Base-by-base conservation (phyloP, 2,329 filamentous ascomycete species). In the Exophiala viscosa region DNA sequence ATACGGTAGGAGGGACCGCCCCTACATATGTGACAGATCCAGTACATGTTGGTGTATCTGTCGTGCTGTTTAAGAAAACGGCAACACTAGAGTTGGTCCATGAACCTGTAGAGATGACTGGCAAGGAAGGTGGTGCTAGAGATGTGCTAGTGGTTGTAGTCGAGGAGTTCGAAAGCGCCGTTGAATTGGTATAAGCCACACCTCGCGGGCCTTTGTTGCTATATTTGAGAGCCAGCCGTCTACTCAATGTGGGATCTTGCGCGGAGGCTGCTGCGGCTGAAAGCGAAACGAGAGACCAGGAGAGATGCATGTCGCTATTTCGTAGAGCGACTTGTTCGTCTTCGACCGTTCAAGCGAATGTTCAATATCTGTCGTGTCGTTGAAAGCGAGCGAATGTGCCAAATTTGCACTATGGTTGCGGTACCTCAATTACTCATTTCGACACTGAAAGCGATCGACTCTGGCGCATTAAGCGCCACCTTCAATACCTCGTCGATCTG, bases 1-100 rank as follows among this genome's bases (percentile, higher is more conserved):
- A 61, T 32, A 61, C 57, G 3, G 59, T 61, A 20, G 59, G 59
- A 54, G 58, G 57, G 15, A 59, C 52, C 4, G 56, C 50, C 8
- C 57, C 54, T 35, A 43, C 51, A 46, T 61, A 61, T 7, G 59
- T 61, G 23, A 59, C 45, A 10, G 48, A 57, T 23, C 58, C 58
- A 17, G 50, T 49, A 41, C 55, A 60, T 48, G 55, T 44, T 31
- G 55, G 33, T 14, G 45, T 36, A 3, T 50, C 35, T 9, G 45
- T 50, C 20, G 52, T 39, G 36, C 18, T 17, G 23, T 52, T 50
- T 32, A 36, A 17, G 42, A 38, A 32, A 20, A 32, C 15, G 31
- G 14, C 11, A 42, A 28, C 44, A 11, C 15, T 20, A 5, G 36
- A 41, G 1, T 48, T 52, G 5, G 50, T 52, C 20, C 43, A 48